phyloP scores from a whole-genome alignment of 1,284 basidiomycete genomes.

The Heterobasidion irregulare region DNA sequence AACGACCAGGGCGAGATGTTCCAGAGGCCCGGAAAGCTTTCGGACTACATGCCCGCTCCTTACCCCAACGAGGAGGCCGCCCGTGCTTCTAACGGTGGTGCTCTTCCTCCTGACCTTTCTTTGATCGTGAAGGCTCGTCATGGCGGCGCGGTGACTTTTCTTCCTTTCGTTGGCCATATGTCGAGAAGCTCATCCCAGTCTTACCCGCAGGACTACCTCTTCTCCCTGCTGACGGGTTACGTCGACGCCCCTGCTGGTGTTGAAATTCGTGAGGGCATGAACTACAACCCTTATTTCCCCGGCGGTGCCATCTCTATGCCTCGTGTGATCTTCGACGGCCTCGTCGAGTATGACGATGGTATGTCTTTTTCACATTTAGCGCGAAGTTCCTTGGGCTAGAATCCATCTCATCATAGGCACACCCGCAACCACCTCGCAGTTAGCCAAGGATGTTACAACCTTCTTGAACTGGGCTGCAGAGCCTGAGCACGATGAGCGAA shows the following conservation, averaged over 20 bases:
- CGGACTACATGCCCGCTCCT: slow-evolving; percentile 94
- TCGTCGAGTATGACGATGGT: slow-evolving; percentile 95
- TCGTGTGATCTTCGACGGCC: slow-evolving; percentile 89
- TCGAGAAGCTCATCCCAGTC: slow-evolving; percentile 2
- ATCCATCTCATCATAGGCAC: slow-evolving; percentile 51
- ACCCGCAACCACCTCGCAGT: slow-evolving; percentile 95
- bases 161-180: neutral
- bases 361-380: slow-evolving; percentile 13
- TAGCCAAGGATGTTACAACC: slow-evolving; percentile 97
- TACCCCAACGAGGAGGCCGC: slow-evolving; percentile 99
- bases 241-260: slow-evolving; percentile 96
- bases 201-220: slow-evolving; percentile 80
- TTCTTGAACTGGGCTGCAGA: slow-evolving; percentile 96
- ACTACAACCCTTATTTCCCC: slow-evolving; percentile 98
- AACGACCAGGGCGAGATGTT: slow-evolving; percentile 98
- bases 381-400: neutral
- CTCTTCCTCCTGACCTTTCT: slow-evolving; percentile 94
- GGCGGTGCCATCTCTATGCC: slow-evolving; percentile 99
- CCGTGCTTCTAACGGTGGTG: slow-evolving; percentile 89
- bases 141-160: slow-evolving; percentile 74
- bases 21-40: slow-evolving; percentile 92
- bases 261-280: slow-evolving; percentile 93
- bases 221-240: slow-evolving; percentile 96
- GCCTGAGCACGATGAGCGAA: slow-evolving; percentile 96
- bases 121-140: slow-evolving; percentile 99